phyloP scores from a whole-genome alignment of 805 yeast genomes.

The Starmerella sp. region DNA sequence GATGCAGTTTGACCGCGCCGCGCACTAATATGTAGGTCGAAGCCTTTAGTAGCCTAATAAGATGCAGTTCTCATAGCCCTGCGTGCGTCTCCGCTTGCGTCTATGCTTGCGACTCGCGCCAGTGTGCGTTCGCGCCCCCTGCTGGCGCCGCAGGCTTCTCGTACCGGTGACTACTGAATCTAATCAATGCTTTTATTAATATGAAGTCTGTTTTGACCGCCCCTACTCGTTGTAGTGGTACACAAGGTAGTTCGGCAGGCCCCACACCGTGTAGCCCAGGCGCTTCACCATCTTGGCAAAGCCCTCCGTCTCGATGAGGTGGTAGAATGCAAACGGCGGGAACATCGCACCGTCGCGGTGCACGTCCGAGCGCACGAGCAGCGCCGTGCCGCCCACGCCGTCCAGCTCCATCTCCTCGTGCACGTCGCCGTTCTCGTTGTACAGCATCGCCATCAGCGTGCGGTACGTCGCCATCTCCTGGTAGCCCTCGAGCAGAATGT shows the following conservation, averaged over 20 bases:
- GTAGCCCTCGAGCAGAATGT: conserved; percentile 90
- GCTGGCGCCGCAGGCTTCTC: no score
- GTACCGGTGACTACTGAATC: no score
- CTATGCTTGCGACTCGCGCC: no score
- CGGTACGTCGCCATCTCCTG: conserved; percentile 87
- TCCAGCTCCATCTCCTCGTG: conserved; percentile 72
- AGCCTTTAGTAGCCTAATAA: no score
- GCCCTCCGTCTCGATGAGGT: conserved; percentile 94
- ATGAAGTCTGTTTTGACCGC: no score
- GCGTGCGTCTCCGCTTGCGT: no score
- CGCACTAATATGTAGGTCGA: no score
- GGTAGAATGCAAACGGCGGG: conserved; percentile 96
- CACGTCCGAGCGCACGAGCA: conserved; percentile 91
- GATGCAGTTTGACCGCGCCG: no score
- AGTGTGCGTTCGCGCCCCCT: no score
- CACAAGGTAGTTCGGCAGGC: conserved; percentile 89
- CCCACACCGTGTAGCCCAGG: conserved; percentile 79
- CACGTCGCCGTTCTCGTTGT: conserved; percentile 53
- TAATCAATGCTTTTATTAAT: no score
- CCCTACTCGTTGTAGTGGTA: conserved; percentile 69
- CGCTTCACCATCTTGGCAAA: conserved; percentile 94
- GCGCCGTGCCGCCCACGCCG: conserved; percentile 98
- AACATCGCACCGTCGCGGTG: conserved; percentile 99
- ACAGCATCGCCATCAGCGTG: conserved; percentile 84
- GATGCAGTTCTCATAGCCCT: no score